Percentiles rank a stretch among this genome's conserved stretches.
phyloP scores from a whole-genome alignment of 1,139 yeast species.

The Saccharomyces hybrid region DNA sequence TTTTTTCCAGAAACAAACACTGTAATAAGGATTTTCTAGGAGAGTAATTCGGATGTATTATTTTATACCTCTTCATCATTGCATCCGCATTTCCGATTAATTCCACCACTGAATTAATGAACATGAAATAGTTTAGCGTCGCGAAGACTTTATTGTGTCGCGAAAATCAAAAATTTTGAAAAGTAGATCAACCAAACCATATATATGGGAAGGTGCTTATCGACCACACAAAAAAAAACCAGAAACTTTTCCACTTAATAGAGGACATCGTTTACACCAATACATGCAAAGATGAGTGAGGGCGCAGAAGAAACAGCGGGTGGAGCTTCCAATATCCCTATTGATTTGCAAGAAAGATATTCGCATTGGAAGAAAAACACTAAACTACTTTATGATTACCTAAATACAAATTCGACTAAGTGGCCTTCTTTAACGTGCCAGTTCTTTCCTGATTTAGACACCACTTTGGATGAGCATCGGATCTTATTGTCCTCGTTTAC shows the following conservation, averaged over 20 bases:
- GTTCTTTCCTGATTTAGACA: constrained; percentile 50
- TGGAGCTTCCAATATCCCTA: constrained; percentile 12
- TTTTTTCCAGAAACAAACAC: too few relatives aligned
- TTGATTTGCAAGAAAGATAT: constrained; percentile 48
- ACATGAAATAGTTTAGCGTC: background rate
- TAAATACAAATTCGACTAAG: constrained; percentile 64
- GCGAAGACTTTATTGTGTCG: constrained; percentile 1
- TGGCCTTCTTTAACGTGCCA: constrained; percentile 82
- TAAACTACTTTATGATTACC: constrained; percentile 63
- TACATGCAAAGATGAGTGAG: constrained; percentile 1
- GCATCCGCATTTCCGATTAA: too few relatives aligned
- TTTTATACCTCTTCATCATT: background rate
- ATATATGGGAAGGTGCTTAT: background rate
- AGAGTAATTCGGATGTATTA: too few relatives aligned
- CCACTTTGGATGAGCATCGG: constrained; percentile 25
- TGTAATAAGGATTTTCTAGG: too few relatives aligned
- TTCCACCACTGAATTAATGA: too few relatives aligned
- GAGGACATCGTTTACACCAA: background rate
- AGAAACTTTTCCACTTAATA: background rate
- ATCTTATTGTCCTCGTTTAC: constrained; percentile 30
- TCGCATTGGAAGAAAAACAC: constrained; percentile 72
- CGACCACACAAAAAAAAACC: too few relatives aligned
- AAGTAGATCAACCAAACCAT: background rate
- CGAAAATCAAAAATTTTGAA: background rate
- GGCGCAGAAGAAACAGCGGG: constrained; percentile 1